A percentile compares a stretch with the other conserved stretches of the same genome.
These are phyloP conservation scores for Myxozyma vanderwaltii DNA, from an alignment of 805 yeast genomes.

Conservation along the genomic window DNA sequence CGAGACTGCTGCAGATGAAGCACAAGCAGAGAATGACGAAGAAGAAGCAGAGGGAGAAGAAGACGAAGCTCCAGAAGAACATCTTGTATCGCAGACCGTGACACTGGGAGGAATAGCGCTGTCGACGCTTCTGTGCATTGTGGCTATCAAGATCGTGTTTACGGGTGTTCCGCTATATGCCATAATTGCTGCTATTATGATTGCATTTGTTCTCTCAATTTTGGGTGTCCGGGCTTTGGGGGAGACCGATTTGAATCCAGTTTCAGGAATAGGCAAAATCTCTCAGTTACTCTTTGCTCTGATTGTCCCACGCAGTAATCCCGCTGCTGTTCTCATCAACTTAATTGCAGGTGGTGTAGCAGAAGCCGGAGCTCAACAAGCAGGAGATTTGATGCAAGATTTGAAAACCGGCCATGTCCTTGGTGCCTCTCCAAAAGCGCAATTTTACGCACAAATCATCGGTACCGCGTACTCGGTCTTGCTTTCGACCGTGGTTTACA, in stretches of 20 bases:
- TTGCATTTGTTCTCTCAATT: conserved; percentile 79
- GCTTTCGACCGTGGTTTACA: conserved; percentile 78
- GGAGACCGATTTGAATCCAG: conserved; percentile 96
- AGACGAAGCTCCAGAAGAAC: conserved; percentile 47
- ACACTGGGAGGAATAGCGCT: conserved; percentile 62
- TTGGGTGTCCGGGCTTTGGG: conserved; percentile 93
- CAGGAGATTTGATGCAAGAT: conserved; percentile 98
- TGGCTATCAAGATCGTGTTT: conserved; percentile 67
- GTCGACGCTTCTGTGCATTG: conserved; percentile 69
- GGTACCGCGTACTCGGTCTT: conserved; percentile 86
- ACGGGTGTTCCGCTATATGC: conserved; percentile 70
- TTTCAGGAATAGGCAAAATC: conserved; percentile 91
- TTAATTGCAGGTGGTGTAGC: conserved; percentile 95
- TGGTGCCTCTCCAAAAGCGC: conserved; percentile 92
- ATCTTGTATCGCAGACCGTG: conserved; percentile 54
- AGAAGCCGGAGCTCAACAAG: conserved; percentile 99
- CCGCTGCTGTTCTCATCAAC: conserved; percentile 81
- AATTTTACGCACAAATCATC: conserved; percentile 83
- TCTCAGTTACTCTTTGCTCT: conserved; percentile 88
- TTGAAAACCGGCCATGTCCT: conserved; percentile 88
- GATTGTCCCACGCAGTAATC: conserved; percentile 70
- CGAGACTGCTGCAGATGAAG: background rate
- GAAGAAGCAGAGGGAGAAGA: conserved; percentile 35
- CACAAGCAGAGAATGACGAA: conserved; percentile 1
- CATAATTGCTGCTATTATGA: conserved; percentile 62